phyloP scores from a whole-genome alignment of 495 filamentous ascomycete species.

The Immersiella caudata region DNA sequence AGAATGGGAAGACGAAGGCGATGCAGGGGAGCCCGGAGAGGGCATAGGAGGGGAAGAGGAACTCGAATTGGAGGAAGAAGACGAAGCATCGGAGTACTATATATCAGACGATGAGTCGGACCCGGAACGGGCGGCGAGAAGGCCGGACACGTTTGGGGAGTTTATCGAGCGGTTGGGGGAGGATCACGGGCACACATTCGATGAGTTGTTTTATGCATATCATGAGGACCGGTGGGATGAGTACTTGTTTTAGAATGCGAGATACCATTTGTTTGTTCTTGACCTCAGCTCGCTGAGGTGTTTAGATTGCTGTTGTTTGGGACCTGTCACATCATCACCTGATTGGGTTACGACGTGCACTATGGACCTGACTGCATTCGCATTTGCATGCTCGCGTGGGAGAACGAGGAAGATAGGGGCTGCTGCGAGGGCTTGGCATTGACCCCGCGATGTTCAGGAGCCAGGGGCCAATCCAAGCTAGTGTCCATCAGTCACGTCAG shows the following conservation, averaged over 20 bases:
- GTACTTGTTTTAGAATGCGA: constrained; percentile 33
- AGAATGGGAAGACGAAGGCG: constrained; percentile 25
- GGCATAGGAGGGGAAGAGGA: too few relatives aligned
- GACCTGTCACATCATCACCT: neutral
- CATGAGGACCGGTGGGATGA: constrained; percentile 44
- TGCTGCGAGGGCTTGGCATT: too few relatives aligned
- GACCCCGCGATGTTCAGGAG: too few relatives aligned
- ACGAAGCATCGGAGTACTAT: constrained; percentile 43
- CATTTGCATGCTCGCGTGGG: too few relatives aligned
- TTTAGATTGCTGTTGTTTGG: neutral
- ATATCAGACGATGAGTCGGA: constrained; percentile 40
- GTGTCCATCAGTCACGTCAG: neutral
- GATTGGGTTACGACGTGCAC: too few relatives aligned
- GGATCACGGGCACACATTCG: constrained; percentile 38
- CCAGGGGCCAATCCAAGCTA: too few relatives aligned
- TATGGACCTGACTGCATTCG: too few relatives aligned
- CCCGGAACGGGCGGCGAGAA: constrained; percentile 36
- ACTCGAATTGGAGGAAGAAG: constrained; percentile 39
- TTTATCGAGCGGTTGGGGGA: constrained; percentile 37
- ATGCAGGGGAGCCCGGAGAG: constrained; percentile 14
- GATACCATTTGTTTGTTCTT: constrained; percentile 1
- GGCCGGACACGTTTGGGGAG: constrained; percentile 35
- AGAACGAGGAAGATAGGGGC: too few relatives aligned
- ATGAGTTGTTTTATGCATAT: constrained; percentile 40
- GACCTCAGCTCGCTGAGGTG: neutral